Conservation (phyloP, 768 basidiomycete genomes). For the Cystobasidiopsis lactophilus region DNA sequence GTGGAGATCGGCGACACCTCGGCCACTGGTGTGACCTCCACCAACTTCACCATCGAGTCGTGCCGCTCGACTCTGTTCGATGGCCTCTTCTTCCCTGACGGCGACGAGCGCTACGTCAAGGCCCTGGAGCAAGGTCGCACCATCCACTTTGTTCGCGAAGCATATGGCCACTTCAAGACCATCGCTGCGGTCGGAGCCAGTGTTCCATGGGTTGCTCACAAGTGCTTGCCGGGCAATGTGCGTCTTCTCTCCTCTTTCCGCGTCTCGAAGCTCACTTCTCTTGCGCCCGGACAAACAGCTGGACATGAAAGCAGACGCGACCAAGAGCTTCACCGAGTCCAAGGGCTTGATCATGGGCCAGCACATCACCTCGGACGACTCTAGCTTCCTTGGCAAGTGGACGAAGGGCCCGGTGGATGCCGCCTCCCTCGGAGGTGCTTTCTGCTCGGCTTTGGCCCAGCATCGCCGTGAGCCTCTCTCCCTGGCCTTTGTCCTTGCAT, state of each 20-base stretch:
- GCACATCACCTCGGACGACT: constrained; percentile 10
- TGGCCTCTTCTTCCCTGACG: constrained; percentile 55
- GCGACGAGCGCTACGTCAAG: constrained; percentile 35
- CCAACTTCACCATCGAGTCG: constrained; percentile 48
- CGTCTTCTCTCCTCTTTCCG: constrained; percentile 16
- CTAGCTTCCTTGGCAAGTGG: constrained; percentile 12
- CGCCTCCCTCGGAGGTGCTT: constrained; percentile 21
- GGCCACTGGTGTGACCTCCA: constrained; percentile 26
- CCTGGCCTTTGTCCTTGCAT: too few relatives aligned
- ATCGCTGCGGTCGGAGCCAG: constrained; percentile 47
- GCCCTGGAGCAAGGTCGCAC: constrained; percentile 43
- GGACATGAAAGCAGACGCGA: constrained; percentile 20
- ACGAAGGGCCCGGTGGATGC: constrained; percentile 11
- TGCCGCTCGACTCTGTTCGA: constrained; percentile 69
- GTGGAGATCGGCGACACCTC: constrained; percentile 12
- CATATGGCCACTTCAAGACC: constrained; percentile 65
- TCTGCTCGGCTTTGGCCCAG: constrained; percentile 24
- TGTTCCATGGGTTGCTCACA: constrained; percentile 24
- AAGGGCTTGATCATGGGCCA: constrained; percentile 27
- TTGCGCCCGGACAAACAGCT: constrained; percentile 10
- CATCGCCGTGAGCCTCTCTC: too few relatives aligned
- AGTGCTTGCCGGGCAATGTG: constrained; percentile 24
- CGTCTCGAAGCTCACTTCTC: too few relatives aligned
- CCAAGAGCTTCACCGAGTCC: constrained; percentile 11
- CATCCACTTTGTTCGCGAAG: constrained; percentile 58